Evolutionary conservation across 306 rosid species (phyloP).

Genomic region (Argentina anserina): DNA sequence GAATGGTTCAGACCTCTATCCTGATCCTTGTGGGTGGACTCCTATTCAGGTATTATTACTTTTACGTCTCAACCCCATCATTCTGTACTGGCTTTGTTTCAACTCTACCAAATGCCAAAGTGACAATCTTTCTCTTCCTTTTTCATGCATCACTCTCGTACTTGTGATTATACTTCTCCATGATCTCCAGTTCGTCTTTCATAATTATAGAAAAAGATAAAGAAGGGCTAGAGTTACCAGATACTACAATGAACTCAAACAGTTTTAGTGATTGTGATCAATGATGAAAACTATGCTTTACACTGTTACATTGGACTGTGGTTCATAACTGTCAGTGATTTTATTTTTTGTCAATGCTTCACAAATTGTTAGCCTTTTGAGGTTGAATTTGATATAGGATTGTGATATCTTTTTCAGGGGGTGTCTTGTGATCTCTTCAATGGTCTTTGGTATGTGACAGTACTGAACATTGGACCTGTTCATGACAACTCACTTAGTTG

Average conservation of each 20-base stretch:
- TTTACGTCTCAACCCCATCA: not conserved
- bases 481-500: slow-evolving; percentile 82
- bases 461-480: slow-evolving; percentile 67
- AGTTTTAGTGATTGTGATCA: not conserved
- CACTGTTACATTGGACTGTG: not conserved
- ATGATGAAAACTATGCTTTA: not conserved
- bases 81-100: not conserved
- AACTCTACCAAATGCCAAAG: not conserved
- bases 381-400: slow-evolving; percentile 3
- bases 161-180: not conserved
- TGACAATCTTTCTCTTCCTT: slow-evolving; percentile 4
- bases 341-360: not conserved
- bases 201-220: not conserved
- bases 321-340: not conserved
- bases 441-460: slow-evolving; percentile 83
- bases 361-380: not conserved
- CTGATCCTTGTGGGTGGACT: slow-evolving; percentile 99
- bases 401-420: slow-evolving; percentile 54
- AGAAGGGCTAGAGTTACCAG: not conserved
- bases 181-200: not conserved
- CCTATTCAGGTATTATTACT: slow-evolving; percentile 71
- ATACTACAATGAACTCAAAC: not conserved
- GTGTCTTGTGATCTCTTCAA: slow-evolving; percentile 79
- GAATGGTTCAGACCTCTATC: slow-evolving; percentile 97
- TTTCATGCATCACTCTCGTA: slow-evolving; percentile 10